These are phyloP conservation scores for Colletotrichum nymphaeae DNA, from an alignment of 2,329 filamentous ascomycete genomes.

Conservation along the genomic window DNA sequence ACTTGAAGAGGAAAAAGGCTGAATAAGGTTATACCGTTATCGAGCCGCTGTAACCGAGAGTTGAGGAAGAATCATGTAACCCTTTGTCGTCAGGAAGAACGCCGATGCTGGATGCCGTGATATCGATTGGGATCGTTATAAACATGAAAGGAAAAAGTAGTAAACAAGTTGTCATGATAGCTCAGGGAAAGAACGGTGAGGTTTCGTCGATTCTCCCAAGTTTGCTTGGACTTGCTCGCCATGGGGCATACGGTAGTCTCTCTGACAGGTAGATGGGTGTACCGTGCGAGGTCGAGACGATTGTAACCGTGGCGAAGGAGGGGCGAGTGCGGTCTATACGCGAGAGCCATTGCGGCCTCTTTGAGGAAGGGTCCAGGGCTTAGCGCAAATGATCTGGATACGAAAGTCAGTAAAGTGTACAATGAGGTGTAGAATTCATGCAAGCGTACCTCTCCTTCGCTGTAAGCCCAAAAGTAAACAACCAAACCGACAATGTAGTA, in stretches of 20 bases:
- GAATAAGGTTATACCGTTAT: neutral
- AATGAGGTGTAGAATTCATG: neutral
- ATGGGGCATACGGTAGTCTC: neutral
- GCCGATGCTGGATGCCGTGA: conserved; percentile 37
- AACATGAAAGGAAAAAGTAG: conserved; percentile 28
- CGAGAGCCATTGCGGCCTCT: conserved; percentile 50
- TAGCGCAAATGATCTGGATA: conserved; percentile 71
- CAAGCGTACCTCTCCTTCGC: conserved; percentile 85
- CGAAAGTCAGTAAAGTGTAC: conserved; percentile 37
- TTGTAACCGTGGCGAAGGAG: neutral
- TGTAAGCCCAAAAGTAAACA: conserved; percentile 97
- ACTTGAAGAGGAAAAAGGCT: conserved; percentile 12
- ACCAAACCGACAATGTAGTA: conserved; percentile 90
- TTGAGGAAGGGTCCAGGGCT: conserved; percentile 77
- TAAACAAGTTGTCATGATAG: conserved; percentile 17
- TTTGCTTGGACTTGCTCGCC: conserved; percentile 15
- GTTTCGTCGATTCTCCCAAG: conserved; percentile 23
- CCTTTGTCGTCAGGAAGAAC: conserved; percentile 30
- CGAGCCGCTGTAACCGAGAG: conserved; percentile 2
- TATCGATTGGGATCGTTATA: conserved; percentile 30
- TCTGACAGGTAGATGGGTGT: conserved; percentile 18
- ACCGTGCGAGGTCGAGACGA: conserved; percentile 15
- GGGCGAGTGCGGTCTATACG: conserved; percentile 9
- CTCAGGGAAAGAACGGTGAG: conserved; percentile 28
- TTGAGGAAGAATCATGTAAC: conserved; percentile 7